A percentile compares a stretch with the other conserved stretches of the same genome.
phyloP scores from a whole-genome alignment of 495 filamentous ascomycete genomes.

The Sporormia fimetaria region DNA sequence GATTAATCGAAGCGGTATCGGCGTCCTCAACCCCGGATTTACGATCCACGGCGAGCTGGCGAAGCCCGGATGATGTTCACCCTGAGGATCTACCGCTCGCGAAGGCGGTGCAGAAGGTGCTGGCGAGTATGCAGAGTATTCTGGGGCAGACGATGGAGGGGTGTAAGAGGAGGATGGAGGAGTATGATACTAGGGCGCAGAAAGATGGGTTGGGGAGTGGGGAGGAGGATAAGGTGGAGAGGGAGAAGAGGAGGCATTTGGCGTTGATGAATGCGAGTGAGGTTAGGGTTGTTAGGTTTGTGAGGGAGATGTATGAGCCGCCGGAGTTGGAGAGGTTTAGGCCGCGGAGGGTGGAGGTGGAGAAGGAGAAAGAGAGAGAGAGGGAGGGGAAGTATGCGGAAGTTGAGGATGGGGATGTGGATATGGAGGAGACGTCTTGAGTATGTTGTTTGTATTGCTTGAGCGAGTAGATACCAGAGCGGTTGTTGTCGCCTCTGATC shows the following conservation, averaged over 20 bases:
- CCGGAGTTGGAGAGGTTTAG: slow-evolving; percentile 43
- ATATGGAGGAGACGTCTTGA: too few relatives aligned
- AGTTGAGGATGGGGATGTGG: neutral
- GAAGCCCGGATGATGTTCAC: slow-evolving; percentile 43
- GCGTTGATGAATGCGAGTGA: slow-evolving; percentile 66
- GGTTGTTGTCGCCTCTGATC: too few relatives aligned
- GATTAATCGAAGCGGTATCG: slow-evolving; percentile 71
- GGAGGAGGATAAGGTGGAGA: slow-evolving; percentile 36
- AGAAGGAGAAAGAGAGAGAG: slow-evolving; percentile 11
- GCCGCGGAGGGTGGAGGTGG: slow-evolving; percentile 42
- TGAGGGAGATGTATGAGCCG: slow-evolving; percentile 50
- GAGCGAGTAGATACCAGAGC: slow-evolving; percentile 1
- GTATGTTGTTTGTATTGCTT: too few relatives aligned
- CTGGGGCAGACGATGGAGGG: slow-evolving; percentile 62
- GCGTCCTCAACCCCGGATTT: slow-evolving; percentile 27
- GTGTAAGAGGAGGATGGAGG: slow-evolving; percentile 47
- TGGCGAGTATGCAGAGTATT: slow-evolving; percentile 88
- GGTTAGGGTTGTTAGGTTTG: slow-evolving; percentile 64
- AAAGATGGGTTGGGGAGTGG: slow-evolving; percentile 23
- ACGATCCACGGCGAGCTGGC: slow-evolving; percentile 23
- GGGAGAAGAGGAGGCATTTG: slow-evolving; percentile 53
- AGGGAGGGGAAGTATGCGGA: neutral
- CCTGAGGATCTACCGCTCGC: slow-evolving; percentile 68
- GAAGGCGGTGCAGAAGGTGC: slow-evolving; percentile 67
- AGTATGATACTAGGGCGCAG: slow-evolving; percentile 19